Percentiles rank a stretch among this genome's conserved stretches.
Evolutionary conservation across 805 yeast species (phyloP).

Genomic region (Candida alai): DNA sequence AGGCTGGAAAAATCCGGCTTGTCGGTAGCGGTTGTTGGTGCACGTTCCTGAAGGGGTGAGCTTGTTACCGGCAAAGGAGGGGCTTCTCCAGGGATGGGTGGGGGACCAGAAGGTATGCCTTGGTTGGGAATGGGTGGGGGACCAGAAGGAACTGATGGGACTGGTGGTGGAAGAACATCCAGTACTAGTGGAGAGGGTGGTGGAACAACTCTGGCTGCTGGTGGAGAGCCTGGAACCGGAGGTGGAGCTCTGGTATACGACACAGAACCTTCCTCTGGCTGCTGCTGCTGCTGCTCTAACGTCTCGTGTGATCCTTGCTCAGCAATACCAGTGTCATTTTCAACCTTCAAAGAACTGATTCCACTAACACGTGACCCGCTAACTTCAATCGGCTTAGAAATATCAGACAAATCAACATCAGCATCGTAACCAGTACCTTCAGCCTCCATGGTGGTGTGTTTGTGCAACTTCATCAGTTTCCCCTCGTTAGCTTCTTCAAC

Average conservation of each 20-base stretch:
- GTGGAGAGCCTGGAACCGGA: conserved; percentile 11
- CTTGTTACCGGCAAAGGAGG: conserved; percentile 12
- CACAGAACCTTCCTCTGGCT: not conserved
- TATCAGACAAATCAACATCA: conserved; percentile 49
- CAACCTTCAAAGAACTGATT: not conserved
- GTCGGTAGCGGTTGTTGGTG: conserved; percentile 10
- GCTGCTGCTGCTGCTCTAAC: not conserved
- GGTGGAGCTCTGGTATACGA: conserved; percentile 10
- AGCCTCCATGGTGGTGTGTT: conserved; percentile 7
- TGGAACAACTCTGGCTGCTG: conserved; percentile 10
- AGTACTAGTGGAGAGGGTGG: conserved; percentile 14
- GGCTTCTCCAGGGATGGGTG: conserved; percentile 6
- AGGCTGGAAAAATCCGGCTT: conserved; percentile 12
- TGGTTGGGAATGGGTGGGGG: conserved; percentile 15
- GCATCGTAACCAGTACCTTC: conserved; percentile 63
- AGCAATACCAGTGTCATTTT: not conserved
- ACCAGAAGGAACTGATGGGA: conserved; percentile 14
- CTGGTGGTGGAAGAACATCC: conserved; percentile 13
- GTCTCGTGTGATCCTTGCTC: conserved; percentile 3
- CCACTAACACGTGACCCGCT: no score
- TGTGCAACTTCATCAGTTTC: conserved; percentile 6
- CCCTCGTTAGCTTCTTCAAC: conserved; percentile 6
- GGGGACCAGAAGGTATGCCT: conserved; percentile 12
- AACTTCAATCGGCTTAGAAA: conserved; percentile 9
- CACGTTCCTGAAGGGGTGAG: conserved; percentile 19